Evolutionary conservation across 192 early-diverging fungal species (phyloP), one percentile per base, ranked within the genome.

Genomic region (Backusella mclennaniae): DNA sequence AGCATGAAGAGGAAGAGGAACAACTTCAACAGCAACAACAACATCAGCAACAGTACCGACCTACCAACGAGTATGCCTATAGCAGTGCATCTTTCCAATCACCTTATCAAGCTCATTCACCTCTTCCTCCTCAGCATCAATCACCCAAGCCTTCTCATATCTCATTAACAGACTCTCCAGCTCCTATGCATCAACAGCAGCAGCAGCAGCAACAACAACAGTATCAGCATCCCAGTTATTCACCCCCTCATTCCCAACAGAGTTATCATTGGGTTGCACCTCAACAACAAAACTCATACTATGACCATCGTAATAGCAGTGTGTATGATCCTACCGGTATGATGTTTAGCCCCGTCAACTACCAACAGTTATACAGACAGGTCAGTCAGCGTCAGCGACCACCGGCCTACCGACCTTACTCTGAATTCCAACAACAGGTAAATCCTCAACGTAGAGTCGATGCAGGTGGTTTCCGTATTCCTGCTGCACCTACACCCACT

Each of bases 381-480:
- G 78, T 80, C 19, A 71, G 73, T 3, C 73, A 72, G 26, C 75
- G 73, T 14, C 71, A 73, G 63, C 69, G 75, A 35, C 35, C 31
- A n/a, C 49, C 67, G 4, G 29, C 35, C 14, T 76, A 75, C 15
- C 67, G 82, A 33, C 74, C 82, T 23, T 83, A 83, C 66, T 31
- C 39, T 42, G 82, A 83, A 38, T 83, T 80, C 46, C 78, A 79
- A 23, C 82, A 83, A 41, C 82, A 83, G n/a, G 68, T 81, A 42
- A 69, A 44, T 53, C 21, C 67, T n/a, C 39, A 35, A 12, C 73
- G 42, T 29, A 73, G 75, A 35, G 36, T 72, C 7, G 78, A 79
- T 53, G 78, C 75, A 17, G 78, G 78, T 39, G 82, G 77, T 19
- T 79, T 79, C 44, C 71, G 78, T 36, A 67, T 79, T 38, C 77